A percentile compares a stretch with the other conserved stretches of the same genome.
Evolutionary conservation across 345 rosid genomes (phyloP).

Genomic region (Cardamine resedifolia): DNA sequence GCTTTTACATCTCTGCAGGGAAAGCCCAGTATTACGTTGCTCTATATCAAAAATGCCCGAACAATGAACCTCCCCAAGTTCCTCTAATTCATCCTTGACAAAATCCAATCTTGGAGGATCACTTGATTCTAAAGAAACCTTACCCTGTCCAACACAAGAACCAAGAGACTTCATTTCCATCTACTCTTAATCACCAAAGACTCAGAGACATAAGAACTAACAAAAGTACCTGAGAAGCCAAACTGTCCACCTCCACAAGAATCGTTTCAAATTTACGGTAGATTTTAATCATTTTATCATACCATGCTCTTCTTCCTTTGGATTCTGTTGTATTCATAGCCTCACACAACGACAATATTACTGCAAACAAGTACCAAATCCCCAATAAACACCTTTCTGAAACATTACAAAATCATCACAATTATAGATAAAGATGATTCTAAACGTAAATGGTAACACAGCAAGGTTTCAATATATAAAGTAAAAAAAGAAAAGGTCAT

Average conservation of each 20-base stretch:
- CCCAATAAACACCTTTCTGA: neutral
- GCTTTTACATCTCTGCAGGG: neutral
- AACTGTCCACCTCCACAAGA: constrained; percentile 61
- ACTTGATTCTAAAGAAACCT: constrained; percentile 19
- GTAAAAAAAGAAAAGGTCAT: neutral
- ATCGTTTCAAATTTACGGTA: constrained; percentile 66
- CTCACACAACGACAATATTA: constrained; percentile 8
- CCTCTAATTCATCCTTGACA: constrained; percentile 19
- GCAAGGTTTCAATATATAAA: neutral
- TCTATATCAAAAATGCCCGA: neutral
- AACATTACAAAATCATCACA: constrained; percentile 6
- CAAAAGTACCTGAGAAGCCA: constrained; percentile 42
- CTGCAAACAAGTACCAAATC: constrained; percentile 18
- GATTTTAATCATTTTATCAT: constrained; percentile 57
- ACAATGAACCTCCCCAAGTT: constrained; percentile 13
- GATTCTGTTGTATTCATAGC: constrained; percentile 51
- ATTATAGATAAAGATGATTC: neutral
- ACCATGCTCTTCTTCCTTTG: constrained; percentile 61
- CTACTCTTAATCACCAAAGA: neutral
- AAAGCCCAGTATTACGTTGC: neutral
- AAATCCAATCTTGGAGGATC: constrained; percentile 25
- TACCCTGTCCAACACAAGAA: constrained; percentile 40
- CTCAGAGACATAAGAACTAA: neutral
- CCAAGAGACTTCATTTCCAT: constrained; percentile 13
- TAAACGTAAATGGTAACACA: constrained; percentile 9